Base-by-base conservation (phyloP, 116 monocot genomes). In the Phalaenopsis hybrid region DNA sequence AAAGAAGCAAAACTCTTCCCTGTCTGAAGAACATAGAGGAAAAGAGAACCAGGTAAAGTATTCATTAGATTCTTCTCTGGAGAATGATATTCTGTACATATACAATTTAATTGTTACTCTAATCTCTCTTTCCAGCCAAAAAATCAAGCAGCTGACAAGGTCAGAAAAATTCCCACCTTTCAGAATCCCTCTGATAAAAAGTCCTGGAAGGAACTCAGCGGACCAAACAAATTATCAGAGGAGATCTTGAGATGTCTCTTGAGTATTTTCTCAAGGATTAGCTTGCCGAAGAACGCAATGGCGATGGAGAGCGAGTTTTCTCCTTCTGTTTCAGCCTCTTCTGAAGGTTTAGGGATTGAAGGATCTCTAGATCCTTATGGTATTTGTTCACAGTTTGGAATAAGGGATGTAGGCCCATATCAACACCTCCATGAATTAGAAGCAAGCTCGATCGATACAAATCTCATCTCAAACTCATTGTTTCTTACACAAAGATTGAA, bases 321-420 rank as follows among this genome's bases (percentile, higher is more conserved):
- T 82, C 83, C 91, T 31, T 89, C 92, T 3, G 59, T 86, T 70
- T 96, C 89, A 10, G 87, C 85, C 25, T 88, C 83, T 48, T 80
- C 74, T 50, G 89, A 84, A n/a, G 84, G 75, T 57, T 80, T 78
- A 1, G 87, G 85, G 44, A 78, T 84, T 21, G 16, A 48, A 25
- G 79, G 65, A 12, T 82, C 78, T 49, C 69, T 45, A 44, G 95
- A 95, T 77, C 99, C 93, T 46, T 99, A 91, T 81, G 78, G 77
- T 77, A 86, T 93, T 25, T 89, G 81, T 77, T 55, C 79, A n/a
- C 89, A 89, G 67, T 90, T 99, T 63, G 92, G 89, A 28, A 89
- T 80, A 82, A 92, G 93, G 49, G 95, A 99, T 46, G 77, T 99
- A 44, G 99, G 99, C 16, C 92, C 95, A 17, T 99, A 99, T 55